phyloP scores from a whole-genome alignment of 2,329 filamentous ascomycete species.

The Akanthomyces dipterigenus region DNA sequence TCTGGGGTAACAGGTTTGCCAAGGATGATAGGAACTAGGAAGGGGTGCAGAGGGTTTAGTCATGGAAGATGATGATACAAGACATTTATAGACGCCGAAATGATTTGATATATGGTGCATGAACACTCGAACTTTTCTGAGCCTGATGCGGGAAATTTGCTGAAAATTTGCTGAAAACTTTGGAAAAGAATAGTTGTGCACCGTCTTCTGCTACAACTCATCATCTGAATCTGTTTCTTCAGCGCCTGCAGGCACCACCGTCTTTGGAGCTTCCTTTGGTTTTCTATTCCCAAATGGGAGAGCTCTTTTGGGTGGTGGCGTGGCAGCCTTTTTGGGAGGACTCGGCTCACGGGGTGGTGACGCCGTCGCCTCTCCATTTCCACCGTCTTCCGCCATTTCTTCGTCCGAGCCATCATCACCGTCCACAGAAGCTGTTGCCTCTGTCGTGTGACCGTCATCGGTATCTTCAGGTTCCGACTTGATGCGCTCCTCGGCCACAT shows the following conservation, averaged over 20 bases:
- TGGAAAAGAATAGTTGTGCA: neutral
- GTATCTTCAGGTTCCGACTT: constrained; percentile 31
- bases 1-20: constrained; percentile 49
- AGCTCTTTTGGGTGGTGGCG: constrained; percentile 31
- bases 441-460: constrained; percentile 34
- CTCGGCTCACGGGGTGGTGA: neutral
- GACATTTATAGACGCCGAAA: no score
- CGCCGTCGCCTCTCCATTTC: neutral
- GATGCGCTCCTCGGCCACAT: constrained; percentile 39
- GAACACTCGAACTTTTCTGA: no score
- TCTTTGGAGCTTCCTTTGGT: constrained; percentile 19
- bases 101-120: neutral
- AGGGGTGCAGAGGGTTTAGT: neutral
- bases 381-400: constrained; percentile 26
- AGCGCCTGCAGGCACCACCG: constrained; percentile 17
- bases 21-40: constrained; percentile 38
- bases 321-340: constrained; percentile 15
- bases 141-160: no score
- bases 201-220: constrained; percentile 34
- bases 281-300: constrained; percentile 40
- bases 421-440: constrained; percentile 33
- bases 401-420: constrained; percentile 34
- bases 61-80: no score
- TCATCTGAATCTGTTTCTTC: constrained; percentile 49
- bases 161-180: no score